These are phyloP conservation scores for Colletotrichum aenigma DNA, from an alignment of 2,329 filamentous ascomycete genomes.

Conservation along the genomic window DNA sequence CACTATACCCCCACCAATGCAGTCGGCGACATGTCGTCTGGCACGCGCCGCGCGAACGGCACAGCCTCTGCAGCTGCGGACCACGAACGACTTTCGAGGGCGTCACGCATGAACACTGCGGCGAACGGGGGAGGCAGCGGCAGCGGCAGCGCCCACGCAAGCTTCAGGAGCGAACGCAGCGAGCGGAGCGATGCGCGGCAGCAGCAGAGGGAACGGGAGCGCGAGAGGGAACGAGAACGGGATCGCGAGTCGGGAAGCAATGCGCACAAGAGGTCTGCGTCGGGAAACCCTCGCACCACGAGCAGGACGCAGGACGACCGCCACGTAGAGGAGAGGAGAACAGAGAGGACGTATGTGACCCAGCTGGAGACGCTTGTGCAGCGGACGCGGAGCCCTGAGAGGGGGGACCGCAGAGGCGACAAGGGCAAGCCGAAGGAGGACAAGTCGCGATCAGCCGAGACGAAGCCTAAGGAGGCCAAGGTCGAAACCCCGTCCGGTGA, in stretches of 20 bases:
- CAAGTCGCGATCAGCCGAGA: slow-evolving; percentile 48
- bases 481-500: slow-evolving; percentile 55
- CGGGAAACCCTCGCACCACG: slow-evolving; percentile 57
- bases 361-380: slow-evolving; percentile 67
- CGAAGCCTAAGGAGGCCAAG: slow-evolving; percentile 47
- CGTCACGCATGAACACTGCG: slow-evolving; percentile 35
- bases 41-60: slow-evolving; percentile 46
- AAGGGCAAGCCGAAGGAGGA: slow-evolving; percentile 37
- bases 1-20: slow-evolving; percentile 31
- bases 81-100: slow-evolving; percentile 30
- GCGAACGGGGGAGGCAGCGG: background rate
- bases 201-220: slow-evolving; percentile 2
- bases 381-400: slow-evolving; percentile 63
- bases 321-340: slow-evolving; percentile 58
- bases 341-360: slow-evolving; percentile 61
- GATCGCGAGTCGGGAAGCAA: slow-evolving; percentile 39
- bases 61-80: slow-evolving; percentile 27
- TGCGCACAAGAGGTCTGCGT: slow-evolving; percentile 62
- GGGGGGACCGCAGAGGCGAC: slow-evolving; percentile 50
- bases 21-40: slow-evolving; percentile 46
- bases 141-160: slow-evolving; percentile 24
- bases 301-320: slow-evolving; percentile 48
- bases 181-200: slow-evolving; percentile 13
- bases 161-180: slow-evolving; percentile 34
- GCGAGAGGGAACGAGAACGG: slow-evolving; percentile 12